Base-by-base conservation (phyloP, 371 early-diverging fungal genomes). In the Circinella umbellata region DNA sequence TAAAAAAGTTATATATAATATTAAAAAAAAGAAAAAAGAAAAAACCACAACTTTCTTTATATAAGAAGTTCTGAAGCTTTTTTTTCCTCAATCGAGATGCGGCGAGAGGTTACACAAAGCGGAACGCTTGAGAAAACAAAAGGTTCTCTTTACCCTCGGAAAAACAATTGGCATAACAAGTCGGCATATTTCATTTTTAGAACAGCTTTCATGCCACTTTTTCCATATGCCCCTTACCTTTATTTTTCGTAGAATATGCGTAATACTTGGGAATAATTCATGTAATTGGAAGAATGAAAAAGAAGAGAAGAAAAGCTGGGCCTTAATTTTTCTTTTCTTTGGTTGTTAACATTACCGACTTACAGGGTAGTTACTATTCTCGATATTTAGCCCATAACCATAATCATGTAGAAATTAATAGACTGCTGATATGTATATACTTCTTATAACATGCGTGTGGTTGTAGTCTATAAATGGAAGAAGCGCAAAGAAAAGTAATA, bases 81-180 rank as follows among this genome's bases (percentile, higher is more conserved):
- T 42, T 27, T 27, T 27, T 2, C 27, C 27, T 27, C 3, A 1
- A 47, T 47, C 11, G 47, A 15, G 57, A 34, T 57, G 57, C 57
- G 57, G 57, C 27, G 7, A 5, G 27, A 57, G 11, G 57, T 57
- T 57, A 34, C 57, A 57, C 57, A 57, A 18, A n/a, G 27, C n/a
- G 4, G 51, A n/a, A 6, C 27, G 57, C 57, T 57, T 57, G 57
- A 27, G 57, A 57, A 57, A 53, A 53, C 14, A 53, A 53, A 57
- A 51, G 14, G 51, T 2, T 27, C 27, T 27, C 27, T 27, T 27
- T 27, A 27, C 27, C 27, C 27, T 27, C 27, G 27, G 27, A 27
- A 27, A 27, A 27, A 27, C 27, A 27, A 27, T 27, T 27, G 27
- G 27, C 27, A 27, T 27, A 27, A 27, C 27, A 27, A 27, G 27